Percentiles rank a stretch among this genome's conserved stretches.
Conservation (phyloP, 805 yeast genomes). For the Nakazawaea ambrosiae region DNA sequence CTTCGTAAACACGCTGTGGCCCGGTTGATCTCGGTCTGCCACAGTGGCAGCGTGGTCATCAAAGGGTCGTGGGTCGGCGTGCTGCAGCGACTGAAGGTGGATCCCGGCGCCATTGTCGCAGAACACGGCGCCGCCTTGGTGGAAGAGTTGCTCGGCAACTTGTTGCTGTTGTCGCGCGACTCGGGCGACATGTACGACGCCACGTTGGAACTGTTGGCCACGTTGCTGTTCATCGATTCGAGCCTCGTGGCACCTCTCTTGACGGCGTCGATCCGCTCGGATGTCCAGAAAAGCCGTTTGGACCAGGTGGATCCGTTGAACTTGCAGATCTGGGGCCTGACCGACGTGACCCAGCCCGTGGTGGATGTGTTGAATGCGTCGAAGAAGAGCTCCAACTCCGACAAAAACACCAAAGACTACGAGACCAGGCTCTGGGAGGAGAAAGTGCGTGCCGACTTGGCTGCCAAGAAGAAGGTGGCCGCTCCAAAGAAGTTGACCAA, state of each 20-base stretch:
- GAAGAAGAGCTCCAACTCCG: constrained; percentile 38
- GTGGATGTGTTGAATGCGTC: constrained; percentile 51
- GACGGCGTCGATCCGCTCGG: constrained; percentile 16
- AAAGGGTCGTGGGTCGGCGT: constrained; percentile 74
- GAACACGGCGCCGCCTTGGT: constrained; percentile 20
- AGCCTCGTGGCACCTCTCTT: background rate
- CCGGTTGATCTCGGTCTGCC: background rate
- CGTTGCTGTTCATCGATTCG: background rate
- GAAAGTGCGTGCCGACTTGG: constrained; percentile 66
- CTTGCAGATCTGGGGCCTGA: background rate
- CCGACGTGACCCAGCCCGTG: constrained; percentile 37
- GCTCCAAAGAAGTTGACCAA: constrained; percentile 52
- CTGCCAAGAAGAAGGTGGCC: constrained; percentile 36
- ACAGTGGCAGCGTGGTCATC: constrained; percentile 32
- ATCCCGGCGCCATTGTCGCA: constrained; percentile 54
- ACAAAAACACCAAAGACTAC: constrained; percentile 73
- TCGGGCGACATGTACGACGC: background rate
- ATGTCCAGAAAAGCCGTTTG: constrained; percentile 9
- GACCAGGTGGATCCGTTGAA: background rate
- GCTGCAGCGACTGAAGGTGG: constrained; percentile 49
- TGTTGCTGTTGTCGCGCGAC: too few relatives aligned
- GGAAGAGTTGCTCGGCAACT: constrained; percentile 9
- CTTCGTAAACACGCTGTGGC: background rate
- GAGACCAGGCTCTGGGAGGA: constrained; percentile 90
- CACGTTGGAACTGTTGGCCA: background rate